These are phyloP conservation scores for Tritrichomonas foetus DNA, from an alignment of 208 protist species.

Conservation along the genomic window DNA sequence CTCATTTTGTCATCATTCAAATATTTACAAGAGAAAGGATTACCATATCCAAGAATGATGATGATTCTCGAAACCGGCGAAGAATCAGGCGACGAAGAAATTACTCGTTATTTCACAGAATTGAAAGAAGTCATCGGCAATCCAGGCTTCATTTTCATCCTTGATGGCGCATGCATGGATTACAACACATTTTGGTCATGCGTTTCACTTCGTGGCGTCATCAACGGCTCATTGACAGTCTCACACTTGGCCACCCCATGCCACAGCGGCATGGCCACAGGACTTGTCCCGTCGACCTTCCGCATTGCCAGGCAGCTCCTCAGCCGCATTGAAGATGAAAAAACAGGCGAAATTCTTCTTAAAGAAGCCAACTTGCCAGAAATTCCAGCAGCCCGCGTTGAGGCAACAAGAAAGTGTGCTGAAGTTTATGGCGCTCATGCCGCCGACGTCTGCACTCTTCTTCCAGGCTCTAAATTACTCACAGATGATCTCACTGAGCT, in stretches of 20 bases:
- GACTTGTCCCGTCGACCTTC: conserved; percentile 83
- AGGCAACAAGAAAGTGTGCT: conserved; percentile 54
- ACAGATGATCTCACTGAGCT: conserved; percentile 65
- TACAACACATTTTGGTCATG: conserved; percentile 85
- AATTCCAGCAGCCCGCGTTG: conserved; percentile 68
- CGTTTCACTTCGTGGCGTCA: conserved; percentile 76
- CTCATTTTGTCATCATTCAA: conserved; percentile 66
- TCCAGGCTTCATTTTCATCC: conserved; percentile 76
- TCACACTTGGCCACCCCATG: conserved; percentile 70
- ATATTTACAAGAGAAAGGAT: conserved; percentile 67
- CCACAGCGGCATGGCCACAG: conserved; percentile 73
- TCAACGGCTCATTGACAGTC: conserved; percentile 69
- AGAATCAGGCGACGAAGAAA: conserved; percentile 71
- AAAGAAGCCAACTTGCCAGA: conserved; percentile 68
- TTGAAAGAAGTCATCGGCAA: conserved; percentile 65
- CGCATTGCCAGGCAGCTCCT: conserved; percentile 74
- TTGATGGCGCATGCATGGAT: conserved; percentile 79
- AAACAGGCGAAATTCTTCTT: conserved; percentile 74
- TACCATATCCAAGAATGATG: conserved; percentile 69
- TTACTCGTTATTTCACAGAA: conserved; percentile 71
- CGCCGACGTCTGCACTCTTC: conserved; percentile 53
- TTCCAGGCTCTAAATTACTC: conserved; percentile 48
- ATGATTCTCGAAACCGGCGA: conserved; percentile 77
- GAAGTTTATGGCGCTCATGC: conserved; percentile 51
- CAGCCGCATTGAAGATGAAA: conserved; percentile 73